Evolutionary conservation across 441 rosid species (phyloP), one percentile per base, ranked within the genome.

Genomic region (Daphne laureola): DNA sequence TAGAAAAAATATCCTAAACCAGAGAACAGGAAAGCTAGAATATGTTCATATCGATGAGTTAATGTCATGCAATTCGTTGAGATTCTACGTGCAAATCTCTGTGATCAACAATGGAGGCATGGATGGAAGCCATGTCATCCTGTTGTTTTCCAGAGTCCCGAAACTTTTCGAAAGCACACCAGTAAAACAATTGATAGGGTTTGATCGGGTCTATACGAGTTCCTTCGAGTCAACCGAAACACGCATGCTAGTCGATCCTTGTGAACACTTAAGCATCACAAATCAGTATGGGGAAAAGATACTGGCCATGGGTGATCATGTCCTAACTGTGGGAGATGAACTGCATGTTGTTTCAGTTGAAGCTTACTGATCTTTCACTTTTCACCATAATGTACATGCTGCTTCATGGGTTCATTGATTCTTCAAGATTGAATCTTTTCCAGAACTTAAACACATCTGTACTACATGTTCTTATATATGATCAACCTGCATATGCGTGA

Each of bases 81-180:
- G 71, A 54, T 86, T 92, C 70, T 12, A 44, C 5, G 76, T 74
- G 15, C 65, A 54, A 42, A 61, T 86, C 17, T 71, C 73, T 0
- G 87, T 92, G 51, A 66, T 9, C 16, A 92, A 84, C 51, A 49
- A 43, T 4, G 98, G 96, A 48, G 74, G 72, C 14, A 73, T 74
- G 76, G 79, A 76, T 21, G 98, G 96, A 26, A 77, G 86, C 66
- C 85, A 92, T 57, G 91, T 81, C 2, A 61, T 88, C 59, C 63
- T 88, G 85, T 49, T 91, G 74, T 88, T 73, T 52, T 67, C 81
- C 0, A 71, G 71, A 71, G 65, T 70, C 43, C 90, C 96, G 1
- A 66, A 25, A 54, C 59, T 72, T 53, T 44, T 68, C 5, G 17
- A 36, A 2, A 87, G 91, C 44, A 67, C 74, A 46, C 94, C 95